Evolutionary conservation across 805 yeast species (phyloP).

Genomic region (Zygotorulaspora danielsina): DNA sequence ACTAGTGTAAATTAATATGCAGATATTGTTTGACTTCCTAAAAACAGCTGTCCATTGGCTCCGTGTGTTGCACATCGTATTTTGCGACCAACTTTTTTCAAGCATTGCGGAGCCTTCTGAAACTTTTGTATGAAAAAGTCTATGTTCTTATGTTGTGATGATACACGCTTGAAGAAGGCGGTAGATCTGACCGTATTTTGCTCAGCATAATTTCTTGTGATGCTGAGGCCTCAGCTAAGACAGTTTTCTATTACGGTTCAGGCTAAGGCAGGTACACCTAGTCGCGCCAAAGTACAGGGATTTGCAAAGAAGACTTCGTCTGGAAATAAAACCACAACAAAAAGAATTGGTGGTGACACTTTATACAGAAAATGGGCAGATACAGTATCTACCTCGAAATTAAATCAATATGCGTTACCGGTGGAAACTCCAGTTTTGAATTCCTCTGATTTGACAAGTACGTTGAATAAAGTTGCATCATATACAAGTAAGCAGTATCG

Average conservation of each 20-base stretch:
- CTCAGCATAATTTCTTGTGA: too few species aligned
- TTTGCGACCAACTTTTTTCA: too few species aligned
- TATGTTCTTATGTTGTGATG: too few species aligned
- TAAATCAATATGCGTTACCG: slow-evolving; percentile 28
- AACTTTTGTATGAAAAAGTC: too few species aligned
- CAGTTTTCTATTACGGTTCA: slow-evolving; percentile 13
- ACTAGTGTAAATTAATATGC: too few species aligned
- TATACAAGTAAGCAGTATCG: slow-evolving; percentile 43
- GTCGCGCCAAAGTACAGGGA: slow-evolving; percentile 31
- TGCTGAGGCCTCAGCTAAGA: slow-evolving; percentile 24
- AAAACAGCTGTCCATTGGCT: too few species aligned
- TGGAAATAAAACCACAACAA: slow-evolving; percentile 21
- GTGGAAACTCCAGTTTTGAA: slow-evolving; percentile 24
- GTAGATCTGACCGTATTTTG: too few species aligned
- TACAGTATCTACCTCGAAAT: slow-evolving; percentile 32
- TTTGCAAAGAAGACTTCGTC: slow-evolving; percentile 27
- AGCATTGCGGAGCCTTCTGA: too few species aligned
- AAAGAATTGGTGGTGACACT: slow-evolving; percentile 30
- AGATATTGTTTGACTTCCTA: too few species aligned
- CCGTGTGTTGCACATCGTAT: too few species aligned
- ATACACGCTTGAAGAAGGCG: too few species aligned
- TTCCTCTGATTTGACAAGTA: slow-evolving; percentile 14
- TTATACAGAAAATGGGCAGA: slow-evolving; percentile 35
- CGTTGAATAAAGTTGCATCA: slow-evolving; percentile 34
- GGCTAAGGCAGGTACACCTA: slow-evolving; percentile 23